phyloP scores from a whole-genome alignment of 306 rosid genomes.

The Vigna nakashimae region DNA sequence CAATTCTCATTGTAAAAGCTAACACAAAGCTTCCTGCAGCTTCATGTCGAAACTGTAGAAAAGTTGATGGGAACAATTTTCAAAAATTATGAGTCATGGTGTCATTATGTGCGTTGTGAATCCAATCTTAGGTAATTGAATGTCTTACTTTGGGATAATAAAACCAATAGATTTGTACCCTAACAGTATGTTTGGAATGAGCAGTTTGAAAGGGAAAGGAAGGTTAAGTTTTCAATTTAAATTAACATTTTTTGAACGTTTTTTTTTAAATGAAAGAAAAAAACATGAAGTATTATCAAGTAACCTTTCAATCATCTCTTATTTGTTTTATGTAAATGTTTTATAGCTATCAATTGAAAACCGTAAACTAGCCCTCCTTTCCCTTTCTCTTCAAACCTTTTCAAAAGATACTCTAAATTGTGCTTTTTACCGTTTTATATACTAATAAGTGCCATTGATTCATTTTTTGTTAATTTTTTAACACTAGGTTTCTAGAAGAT shows the following conservation, averaged over 20 bases:
- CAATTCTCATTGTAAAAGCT: slow-evolving; percentile 42
- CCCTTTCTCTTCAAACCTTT: neutral
- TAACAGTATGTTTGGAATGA: neutral
- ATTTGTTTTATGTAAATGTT: neutral
- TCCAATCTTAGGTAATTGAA: slow-evolving; percentile 64
- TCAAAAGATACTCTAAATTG: neutral
- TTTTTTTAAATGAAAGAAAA: neutral
- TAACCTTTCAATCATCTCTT: neutral
- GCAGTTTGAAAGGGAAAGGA: neutral
- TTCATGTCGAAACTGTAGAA: slow-evolving; percentile 60
- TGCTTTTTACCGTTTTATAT: slow-evolving; percentile 32
- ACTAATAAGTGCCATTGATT: slow-evolving; percentile 38
- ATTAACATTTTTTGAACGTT: neutral
- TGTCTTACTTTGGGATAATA: slow-evolving; percentile 37
- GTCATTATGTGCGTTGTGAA: slow-evolving; percentile 72
- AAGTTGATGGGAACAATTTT: slow-evolving; percentile 61
- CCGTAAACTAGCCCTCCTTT: neutral
- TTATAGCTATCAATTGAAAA: neutral
- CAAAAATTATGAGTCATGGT: slow-evolving; percentile 94
- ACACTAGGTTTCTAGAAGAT: slow-evolving; percentile 58
- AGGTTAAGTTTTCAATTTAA: neutral
- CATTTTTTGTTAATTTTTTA: slow-evolving; percentile 35
- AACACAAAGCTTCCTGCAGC: slow-evolving; percentile 63
- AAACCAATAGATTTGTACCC: slow-evolving; percentile 27
- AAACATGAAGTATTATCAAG: neutral